Base-by-base conservation (phyloP, 2,329 filamentous ascomycete species). In the Calonectria fujianensis region DNA sequence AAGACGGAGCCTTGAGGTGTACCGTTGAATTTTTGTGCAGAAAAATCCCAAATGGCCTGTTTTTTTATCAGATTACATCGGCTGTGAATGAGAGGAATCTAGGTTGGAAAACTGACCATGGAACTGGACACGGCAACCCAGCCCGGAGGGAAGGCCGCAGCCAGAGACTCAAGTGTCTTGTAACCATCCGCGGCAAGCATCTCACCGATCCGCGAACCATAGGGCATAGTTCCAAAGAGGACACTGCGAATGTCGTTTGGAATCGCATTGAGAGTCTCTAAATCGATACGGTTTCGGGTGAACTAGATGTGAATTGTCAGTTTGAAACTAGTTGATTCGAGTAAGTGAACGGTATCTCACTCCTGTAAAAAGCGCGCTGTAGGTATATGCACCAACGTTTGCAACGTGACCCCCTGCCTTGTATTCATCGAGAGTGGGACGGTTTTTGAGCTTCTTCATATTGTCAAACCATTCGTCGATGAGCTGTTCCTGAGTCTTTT, bases 21-120 rank as follows among this genome's bases (percentile, higher is more conserved):
- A 6, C 72, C 71, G 2, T 70, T 70, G 10, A 82, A 81, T 0
- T 54, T 61, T 0, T 77, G 74, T 0, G 76, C 75, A 2, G 74
- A 61, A 32, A 82, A 80, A 20, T 85, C 79, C 74, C 78, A 84
- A 1, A 83, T 71, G 18, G 81, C 81, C 82, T 84, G 27, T 37
- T 31, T 29, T 14, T 32, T 35, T 20, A 8, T 24, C 32, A 35
- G 24, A 24, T 10, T 13, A 35, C 24, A 27, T 69, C 24, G 32
- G 37, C 9, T 27, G 29, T 2, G 27, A 11, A 10, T 10, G 18
- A 41, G 24, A 31, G 3, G 13, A 1, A 24, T 41, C 16, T 20
- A 20, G 48, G 8, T 24, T 31, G 4, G 48, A 18, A 13, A 31
- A 76, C 80, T 67, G 66, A 83, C 82, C 35, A 81, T 76, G 3